Evolutionary conservation across 2,329 filamentous ascomycete genomes (phyloP).

Genomic region (Alternaria ventricosa): DNA sequence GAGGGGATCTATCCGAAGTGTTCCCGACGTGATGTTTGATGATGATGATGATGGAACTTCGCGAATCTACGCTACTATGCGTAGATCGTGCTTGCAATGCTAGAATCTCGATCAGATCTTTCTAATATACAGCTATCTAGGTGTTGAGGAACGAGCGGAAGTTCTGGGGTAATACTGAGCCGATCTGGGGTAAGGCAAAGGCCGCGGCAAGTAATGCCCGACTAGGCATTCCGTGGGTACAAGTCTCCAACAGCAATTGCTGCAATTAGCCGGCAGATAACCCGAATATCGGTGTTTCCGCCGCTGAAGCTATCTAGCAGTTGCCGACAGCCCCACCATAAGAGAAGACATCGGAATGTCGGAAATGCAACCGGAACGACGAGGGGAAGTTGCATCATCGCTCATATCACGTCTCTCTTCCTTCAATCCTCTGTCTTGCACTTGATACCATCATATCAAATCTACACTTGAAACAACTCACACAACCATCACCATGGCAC

Average conservation of each 20-base stretch:
- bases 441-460: background rate
- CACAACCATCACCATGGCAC: constrained; percentile 49
- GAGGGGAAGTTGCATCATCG: constrained; percentile 13
- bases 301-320: constrained; percentile 13
- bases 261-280: constrained; percentile 17
- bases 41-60: background rate
- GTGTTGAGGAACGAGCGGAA: background rate
- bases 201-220: constrained; percentile 2
- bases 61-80: background rate
- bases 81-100: background rate
- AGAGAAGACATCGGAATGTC: constrained; percentile 18
- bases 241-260: background rate
- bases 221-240: background rate
- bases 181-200: background rate
- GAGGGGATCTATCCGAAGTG: background rate
- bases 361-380: constrained; percentile 21
- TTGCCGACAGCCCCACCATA: constrained; percentile 20
- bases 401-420: background rate
- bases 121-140: background rate
- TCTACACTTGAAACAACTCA: background rate
- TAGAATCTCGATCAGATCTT: background rate
- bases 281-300: constrained; percentile 26
- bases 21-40: background rate
- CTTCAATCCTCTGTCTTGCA: background rate
- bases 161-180: background rate